These are phyloP conservation scores for Suhomyces bolitotheri DNA, from an alignment of 1,139 yeast species.

Conservation along the genomic window DNA sequence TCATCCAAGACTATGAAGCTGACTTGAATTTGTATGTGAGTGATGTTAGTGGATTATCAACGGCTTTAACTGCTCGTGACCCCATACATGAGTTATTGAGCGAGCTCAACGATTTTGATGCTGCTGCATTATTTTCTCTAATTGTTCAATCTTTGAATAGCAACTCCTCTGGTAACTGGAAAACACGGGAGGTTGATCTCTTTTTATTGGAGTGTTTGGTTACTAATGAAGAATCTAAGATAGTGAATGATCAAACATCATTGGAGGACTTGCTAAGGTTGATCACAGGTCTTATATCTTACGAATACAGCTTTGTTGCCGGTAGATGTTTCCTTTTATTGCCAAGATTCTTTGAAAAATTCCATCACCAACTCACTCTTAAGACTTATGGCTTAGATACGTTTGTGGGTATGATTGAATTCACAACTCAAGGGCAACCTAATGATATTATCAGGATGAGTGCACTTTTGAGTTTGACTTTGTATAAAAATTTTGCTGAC, in stretches of 20 bases:
- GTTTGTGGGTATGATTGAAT: constrained; percentile 35
- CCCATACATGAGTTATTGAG: constrained; percentile 50
- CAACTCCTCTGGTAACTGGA: constrained; percentile 17
- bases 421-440: constrained; percentile 25
- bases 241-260: constrained; percentile 19
- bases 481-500: constrained; percentile 51
- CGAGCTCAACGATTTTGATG: constrained; percentile 44
- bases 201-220: constrained; percentile 45
- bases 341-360: constrained; percentile 60
- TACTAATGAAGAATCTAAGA: constrained; percentile 43
- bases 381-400: constrained; percentile 40
- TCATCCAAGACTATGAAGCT: constrained; percentile 33
- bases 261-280: constrained; percentile 25
- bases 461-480: constrained; percentile 54
- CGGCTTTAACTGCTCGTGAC: constrained; percentile 52
- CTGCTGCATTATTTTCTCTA: constrained; percentile 26
- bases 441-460: constrained; percentile 42
- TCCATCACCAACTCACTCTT: constrained; percentile 34
- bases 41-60: constrained; percentile 66
- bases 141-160: constrained; percentile 13
- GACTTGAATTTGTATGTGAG: constrained; percentile 73
- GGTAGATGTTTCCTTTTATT: constrained; percentile 50
- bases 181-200: constrained; percentile 39
- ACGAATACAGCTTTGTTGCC: constrained; percentile 30
- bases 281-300: constrained; percentile 21